phyloP scores from a whole-genome alignment of 2,329 filamentous ascomycete species.

The Trichoderma oligosporum region DNA sequence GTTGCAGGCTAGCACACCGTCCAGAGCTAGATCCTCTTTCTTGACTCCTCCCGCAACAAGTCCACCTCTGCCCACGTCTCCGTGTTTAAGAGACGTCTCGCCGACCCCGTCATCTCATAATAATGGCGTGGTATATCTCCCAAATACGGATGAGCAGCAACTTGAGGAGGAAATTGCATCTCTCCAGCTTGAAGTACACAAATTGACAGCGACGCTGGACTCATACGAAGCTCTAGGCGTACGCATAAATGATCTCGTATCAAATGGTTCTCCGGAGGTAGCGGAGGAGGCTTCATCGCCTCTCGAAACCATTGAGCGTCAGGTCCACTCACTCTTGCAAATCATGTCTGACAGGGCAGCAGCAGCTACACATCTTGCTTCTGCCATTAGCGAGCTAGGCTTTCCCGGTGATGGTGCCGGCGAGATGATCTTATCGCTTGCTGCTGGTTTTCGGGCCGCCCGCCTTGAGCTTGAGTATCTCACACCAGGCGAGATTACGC shows the following conservation, averaged over 20 bases:
- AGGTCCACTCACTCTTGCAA: conserved; percentile 42
- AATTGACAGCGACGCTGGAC: conserved; percentile 46
- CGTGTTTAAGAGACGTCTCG: conserved; percentile 31
- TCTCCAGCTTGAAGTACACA: conserved; percentile 46
- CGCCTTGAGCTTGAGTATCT: conserved; percentile 61
- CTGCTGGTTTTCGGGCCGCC: conserved; percentile 50
- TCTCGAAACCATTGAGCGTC: conserved; percentile 38
- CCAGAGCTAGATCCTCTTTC: conserved; percentile 44
- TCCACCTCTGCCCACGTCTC: conserved; percentile 38
- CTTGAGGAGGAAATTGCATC: conserved; percentile 47
- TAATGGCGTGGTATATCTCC: conserved; percentile 41
- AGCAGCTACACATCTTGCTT: conserved; percentile 43
- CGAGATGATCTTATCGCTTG: conserved; percentile 49
- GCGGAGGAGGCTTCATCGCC: conserved; percentile 19
- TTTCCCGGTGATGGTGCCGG: conserved; percentile 46
- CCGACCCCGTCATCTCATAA: conserved; percentile 28
- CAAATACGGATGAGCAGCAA: conserved; percentile 40
- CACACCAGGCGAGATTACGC: conserved; percentile 53
- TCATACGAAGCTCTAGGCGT: conserved; percentile 43
- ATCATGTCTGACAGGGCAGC: conserved; percentile 48
- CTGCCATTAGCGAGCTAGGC: conserved; percentile 47
- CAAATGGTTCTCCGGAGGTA: conserved; percentile 19
- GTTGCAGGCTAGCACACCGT: conserved; percentile 50
- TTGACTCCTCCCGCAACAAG: conserved; percentile 56
- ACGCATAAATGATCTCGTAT: conserved; percentile 38